These are phyloP conservation scores for Lipomyces spencermartinsiae DNA, from an alignment of 805 yeast species.

Conservation along the genomic window DNA sequence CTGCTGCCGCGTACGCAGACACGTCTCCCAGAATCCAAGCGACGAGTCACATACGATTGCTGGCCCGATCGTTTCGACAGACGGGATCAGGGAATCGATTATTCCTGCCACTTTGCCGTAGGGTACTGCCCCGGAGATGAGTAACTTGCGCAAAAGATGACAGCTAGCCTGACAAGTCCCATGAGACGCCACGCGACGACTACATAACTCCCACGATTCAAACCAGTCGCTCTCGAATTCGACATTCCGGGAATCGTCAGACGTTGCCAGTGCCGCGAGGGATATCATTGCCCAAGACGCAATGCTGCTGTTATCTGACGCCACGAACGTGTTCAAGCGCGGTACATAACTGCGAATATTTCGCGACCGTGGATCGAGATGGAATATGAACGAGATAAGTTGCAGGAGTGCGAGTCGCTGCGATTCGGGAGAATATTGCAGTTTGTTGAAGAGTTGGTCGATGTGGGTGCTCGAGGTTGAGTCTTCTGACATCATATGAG, in stretches of 20 bases:
- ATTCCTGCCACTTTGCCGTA: neutral
- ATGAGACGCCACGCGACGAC: conserved; percentile 16
- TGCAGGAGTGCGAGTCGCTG: conserved; percentile 20
- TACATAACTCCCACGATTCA: conserved; percentile 19
- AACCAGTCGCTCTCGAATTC: conserved; percentile 18
- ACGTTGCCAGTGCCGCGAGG: conserved; percentile 12
- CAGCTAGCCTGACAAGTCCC: conserved; percentile 25
- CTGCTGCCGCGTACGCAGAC: neutral
- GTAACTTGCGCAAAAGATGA: conserved; percentile 17
- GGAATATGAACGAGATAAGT: conserved; percentile 17
- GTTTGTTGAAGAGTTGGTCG: conserved; percentile 3
- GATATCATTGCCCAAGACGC: conserved; percentile 34
- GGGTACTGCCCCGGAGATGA: conserved; percentile 6
- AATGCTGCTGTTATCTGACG: conserved; percentile 15
- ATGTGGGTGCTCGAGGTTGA: neutral
- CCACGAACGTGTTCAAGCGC: neutral
- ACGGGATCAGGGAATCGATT: conserved; percentile 10
- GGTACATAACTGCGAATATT: neutral
- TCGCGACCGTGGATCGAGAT: neutral
- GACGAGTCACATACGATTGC: conserved; percentile 19
- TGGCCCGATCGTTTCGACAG: conserved; percentile 26
- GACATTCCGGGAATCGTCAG: neutral
- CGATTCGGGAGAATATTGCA: neutral
- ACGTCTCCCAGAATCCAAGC: neutral
- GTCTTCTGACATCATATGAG: neutral